Base-by-base conservation (phyloP, 768 basidiomycete species). In the Tulasnella sp. region DNA sequence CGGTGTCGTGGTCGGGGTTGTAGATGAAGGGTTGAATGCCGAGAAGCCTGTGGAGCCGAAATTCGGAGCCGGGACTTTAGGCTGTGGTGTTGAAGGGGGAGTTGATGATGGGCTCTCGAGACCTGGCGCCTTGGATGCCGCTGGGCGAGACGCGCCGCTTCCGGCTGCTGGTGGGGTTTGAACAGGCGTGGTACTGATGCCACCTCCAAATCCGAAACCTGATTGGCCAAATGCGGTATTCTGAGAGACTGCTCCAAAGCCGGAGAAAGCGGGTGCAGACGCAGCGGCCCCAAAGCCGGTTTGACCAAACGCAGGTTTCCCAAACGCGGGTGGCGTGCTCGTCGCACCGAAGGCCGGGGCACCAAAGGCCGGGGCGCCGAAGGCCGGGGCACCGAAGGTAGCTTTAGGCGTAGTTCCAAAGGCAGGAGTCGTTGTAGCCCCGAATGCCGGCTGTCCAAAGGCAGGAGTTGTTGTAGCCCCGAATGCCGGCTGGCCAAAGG, bases 251-350 rank as follows among this genome's bases (percentile, higher is more conserved):
- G 71, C 40, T 72, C 46, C 52, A 71, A 74, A 62, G 39, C 48
- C 71, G n/a, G 48, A 12, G 12, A 56, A 27, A 27, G 80, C 39
- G 14, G 80, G 34, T 42, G 80, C n/a, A 18, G 62, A 16, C 19
- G 80, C 8, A n/a, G 48, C 44, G 46, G 79, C 79, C 36, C 75
- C 76, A 48, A 80, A 80, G 36, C 80, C 58, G 36, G 80, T 78
- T 42, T 77, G 75, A 40, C 80, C 80, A 31, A 80, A 80, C n/a
- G 56, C 80, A 21, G 79, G 79, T 74, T 79, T 68, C 39, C 71
- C 78, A 34, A 79, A 79, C 14, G 78, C 71, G 46, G 78, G 36
- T 34, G 39, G 75, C 18, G 68, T 72, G 1, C 71, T 36, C 21
- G 76, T n/a, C 8, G 52, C 56, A 40, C 62, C 78, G 12, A 72